Percentiles rank a stretch among this genome's conserved stretches.
These are phyloP conservation scores for Neohortaea acidophila DNA, from an alignment of 495 filamentous ascomycete genomes.

Conservation along the genomic window DNA sequence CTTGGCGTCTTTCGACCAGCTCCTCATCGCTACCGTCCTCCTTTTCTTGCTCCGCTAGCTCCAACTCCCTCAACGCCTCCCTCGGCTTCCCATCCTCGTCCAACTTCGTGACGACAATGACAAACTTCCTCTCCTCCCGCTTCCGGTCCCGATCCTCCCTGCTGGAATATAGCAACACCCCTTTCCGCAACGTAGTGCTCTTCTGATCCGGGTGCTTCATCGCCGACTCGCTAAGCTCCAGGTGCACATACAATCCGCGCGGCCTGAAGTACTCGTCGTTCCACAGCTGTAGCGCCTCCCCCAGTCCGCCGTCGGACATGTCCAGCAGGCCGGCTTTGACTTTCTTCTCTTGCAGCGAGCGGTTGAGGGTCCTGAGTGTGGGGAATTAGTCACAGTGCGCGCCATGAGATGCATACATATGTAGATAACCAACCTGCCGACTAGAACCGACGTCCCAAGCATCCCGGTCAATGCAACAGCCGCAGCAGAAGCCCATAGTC, in stretches of 20 bases:
- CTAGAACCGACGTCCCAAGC: slow-evolving; percentile 2
- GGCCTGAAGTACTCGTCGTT: slow-evolving; percentile 11
- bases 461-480: slow-evolving; percentile 3
- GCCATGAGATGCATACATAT: too few relatives aligned
- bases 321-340: slow-evolving; percentile 5
- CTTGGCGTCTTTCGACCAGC: neutral
- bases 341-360: slow-evolving; percentile 4
- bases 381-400: too few relatives aligned
- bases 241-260: slow-evolving; percentile 4
- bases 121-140: slow-evolving; percentile 8
- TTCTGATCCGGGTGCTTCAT: slow-evolving; percentile 5
- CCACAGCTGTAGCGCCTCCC: slow-evolving; percentile 7
- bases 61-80: slow-evolving; percentile 2
- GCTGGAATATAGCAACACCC: neutral
- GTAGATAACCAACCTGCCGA: slow-evolving; percentile 6
- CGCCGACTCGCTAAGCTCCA: slow-evolving; percentile 9
- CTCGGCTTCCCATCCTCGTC: slow-evolving; percentile 8
- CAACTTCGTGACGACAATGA: slow-evolving; percentile 9
- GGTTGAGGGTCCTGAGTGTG: neutral
- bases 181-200: slow-evolving; percentile 3
- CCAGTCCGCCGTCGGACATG: slow-evolving; percentile 6
- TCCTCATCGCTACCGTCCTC: neutral
- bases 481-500: slow-evolving; percentile 5
- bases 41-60: neutral
- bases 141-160: slow-evolving; percentile 7